phyloP scores from a whole-genome alignment of 805 yeast species.

The Naumovozyma castellii region DNA sequence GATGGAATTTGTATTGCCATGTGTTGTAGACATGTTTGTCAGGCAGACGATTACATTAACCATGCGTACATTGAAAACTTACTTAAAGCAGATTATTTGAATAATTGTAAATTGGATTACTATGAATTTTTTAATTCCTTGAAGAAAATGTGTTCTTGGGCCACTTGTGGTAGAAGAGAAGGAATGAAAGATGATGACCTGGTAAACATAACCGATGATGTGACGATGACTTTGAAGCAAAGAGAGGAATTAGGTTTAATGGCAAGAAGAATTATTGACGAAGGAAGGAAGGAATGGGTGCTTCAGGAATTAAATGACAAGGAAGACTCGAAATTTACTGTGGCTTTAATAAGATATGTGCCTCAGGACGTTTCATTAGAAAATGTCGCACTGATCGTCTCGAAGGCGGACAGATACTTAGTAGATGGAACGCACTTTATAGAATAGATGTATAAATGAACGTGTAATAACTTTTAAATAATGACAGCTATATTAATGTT shows the following conservation, averaged over 20 bases:
- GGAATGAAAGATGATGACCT: slow-evolving; percentile 32
- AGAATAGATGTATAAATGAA: no score
- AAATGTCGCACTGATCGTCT: slow-evolving; percentile 47
- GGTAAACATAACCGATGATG: slow-evolving; percentile 8
- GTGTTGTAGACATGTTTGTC: slow-evolving; percentile 87
- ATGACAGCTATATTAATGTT: no score
- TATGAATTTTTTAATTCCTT: slow-evolving; percentile 37
- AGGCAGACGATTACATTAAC: slow-evolving; percentile 36
- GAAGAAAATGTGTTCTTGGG: slow-evolving; percentile 75
- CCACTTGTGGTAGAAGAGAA: slow-evolving; percentile 58
- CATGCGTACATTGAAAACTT: slow-evolving; percentile 25
- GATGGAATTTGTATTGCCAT: slow-evolving; percentile 71
- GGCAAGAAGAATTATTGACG: slow-evolving; percentile 69
- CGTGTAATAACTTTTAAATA: no score
- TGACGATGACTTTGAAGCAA: slow-evolving; percentile 37
- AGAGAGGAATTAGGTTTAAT: slow-evolving; percentile 53
- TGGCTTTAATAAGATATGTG: slow-evolving; percentile 51
- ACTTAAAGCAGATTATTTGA: slow-evolving; percentile 30
- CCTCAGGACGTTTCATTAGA: slow-evolving; percentile 53
- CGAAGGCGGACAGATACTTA: slow-evolving; percentile 12
- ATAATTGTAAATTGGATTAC: slow-evolving; percentile 12
- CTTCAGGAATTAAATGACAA: slow-evolving; percentile 35
- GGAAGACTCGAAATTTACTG: slow-evolving; percentile 33
- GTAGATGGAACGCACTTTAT: slow-evolving; percentile 1
- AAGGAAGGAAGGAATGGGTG: slow-evolving; percentile 40